These are phyloP conservation scores for Trypanosoma boissoni DNA, from an alignment of 208 protist species.

Conservation along the genomic window DNA sequence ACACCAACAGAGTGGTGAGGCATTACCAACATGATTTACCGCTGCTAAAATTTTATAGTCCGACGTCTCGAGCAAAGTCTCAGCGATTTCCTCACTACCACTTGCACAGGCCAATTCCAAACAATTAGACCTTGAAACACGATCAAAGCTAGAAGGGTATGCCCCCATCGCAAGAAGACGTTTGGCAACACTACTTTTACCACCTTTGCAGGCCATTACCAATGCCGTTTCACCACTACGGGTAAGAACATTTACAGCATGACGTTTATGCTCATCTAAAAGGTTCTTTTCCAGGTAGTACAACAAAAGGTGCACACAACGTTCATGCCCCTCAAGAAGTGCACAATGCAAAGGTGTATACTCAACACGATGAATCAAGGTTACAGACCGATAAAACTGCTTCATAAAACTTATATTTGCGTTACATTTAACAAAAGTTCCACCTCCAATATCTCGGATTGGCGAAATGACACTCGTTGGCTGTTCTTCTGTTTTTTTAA, in stretches of 20 bases:
- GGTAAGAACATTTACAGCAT: slow-evolving; percentile 64
- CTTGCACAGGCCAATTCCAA: slow-evolving; percentile 79
- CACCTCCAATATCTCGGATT: neutral
- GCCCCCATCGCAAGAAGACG: slow-evolving; percentile 68
- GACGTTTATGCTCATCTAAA: slow-evolving; percentile 12
- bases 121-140: slow-evolving; percentile 54
- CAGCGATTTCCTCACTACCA: slow-evolving; percentile 49
- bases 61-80: slow-evolving; percentile 36
- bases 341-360: slow-evolving; percentile 74
- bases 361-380: slow-evolving; percentile 29
- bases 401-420: too few species aligned
- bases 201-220: slow-evolving; percentile 56
- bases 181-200: slow-evolving; percentile 44
- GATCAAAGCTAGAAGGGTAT: slow-evolving; percentile 56
- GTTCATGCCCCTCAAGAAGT: slow-evolving; percentile 49
- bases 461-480: neutral
- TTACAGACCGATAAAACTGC: neutral
- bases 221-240: slow-evolving; percentile 66
- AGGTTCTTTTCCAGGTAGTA: slow-evolving; percentile 18
- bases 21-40: slow-evolving; percentile 72
- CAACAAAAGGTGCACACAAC: slow-evolving; percentile 30
- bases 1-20: slow-evolving; percentile 77
- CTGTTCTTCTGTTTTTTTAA: slow-evolving; percentile 12
- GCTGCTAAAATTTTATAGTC: slow-evolving; percentile 46
- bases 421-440: too few species aligned